Evolutionary conservation across 2,329 filamentous ascomycete species (phyloP).

Genomic region (Didymosphaeria variabile): DNA sequence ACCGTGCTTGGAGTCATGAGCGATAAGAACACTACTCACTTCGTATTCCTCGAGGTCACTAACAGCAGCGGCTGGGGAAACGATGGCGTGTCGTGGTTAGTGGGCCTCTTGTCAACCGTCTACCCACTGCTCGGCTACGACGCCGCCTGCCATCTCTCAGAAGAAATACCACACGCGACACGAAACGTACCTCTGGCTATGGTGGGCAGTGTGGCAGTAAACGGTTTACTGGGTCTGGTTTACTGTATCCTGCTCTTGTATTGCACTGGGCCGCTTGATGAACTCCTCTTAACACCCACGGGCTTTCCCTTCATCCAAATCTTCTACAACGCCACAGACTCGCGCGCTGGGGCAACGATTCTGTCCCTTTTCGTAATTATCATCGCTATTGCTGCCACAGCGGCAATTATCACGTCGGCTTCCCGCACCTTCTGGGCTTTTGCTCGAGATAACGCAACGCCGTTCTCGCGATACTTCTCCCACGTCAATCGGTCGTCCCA

Average conservation of each 20-base stretch:
- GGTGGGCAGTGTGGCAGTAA: slow-evolving; percentile 48
- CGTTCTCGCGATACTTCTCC: slow-evolving; percentile 51
- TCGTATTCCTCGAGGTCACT: slow-evolving; percentile 30
- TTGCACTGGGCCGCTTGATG: slow-evolving; percentile 52
- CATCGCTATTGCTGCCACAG: slow-evolving; percentile 28
- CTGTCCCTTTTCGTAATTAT: slow-evolving; percentile 43
- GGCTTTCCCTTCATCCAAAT: slow-evolving; percentile 59
- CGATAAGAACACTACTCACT: slow-evolving; percentile 27
- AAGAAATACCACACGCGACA: slow-evolving; percentile 41
- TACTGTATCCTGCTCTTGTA: slow-evolving; percentile 57
- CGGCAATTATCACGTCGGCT: slow-evolving; percentile 47
- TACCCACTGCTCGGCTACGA: slow-evolving; percentile 48
- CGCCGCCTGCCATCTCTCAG: slow-evolving; percentile 53
- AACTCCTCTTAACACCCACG: slow-evolving; percentile 51
- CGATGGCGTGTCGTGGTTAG: slow-evolving; percentile 34
- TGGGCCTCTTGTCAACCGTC: slow-evolving; percentile 33
- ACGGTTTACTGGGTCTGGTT: slow-evolving; percentile 57
- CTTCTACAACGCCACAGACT: slow-evolving; percentile 44
- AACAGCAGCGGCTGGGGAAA: slow-evolving; percentile 34
- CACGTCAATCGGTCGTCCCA: slow-evolving; percentile 41
- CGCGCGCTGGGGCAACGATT: slow-evolving; percentile 50
- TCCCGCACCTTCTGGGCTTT: slow-evolving; percentile 54
- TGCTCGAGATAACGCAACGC: slow-evolving; percentile 48
- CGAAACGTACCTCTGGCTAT: slow-evolving; percentile 46
- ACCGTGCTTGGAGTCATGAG: slow-evolving; percentile 33